Base-by-base conservation (phyloP, 805 yeast genomes). In the Wickerhamomyces tratensis region DNA sequence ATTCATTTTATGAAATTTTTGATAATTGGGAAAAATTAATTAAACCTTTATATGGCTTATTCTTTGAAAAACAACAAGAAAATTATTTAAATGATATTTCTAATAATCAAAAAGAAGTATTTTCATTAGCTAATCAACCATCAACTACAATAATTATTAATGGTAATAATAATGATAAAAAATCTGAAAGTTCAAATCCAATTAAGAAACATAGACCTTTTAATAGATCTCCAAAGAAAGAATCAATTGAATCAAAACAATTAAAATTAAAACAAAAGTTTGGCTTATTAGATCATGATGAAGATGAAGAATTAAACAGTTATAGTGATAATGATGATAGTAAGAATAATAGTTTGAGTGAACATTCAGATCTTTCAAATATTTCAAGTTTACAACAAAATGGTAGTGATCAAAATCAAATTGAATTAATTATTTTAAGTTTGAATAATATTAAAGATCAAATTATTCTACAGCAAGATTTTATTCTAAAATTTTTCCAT, bases 1-100 rank as follows among this genome's bases (percentile, higher is more conserved):
- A 59, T 3, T 70, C 73, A 5, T 84, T 72, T 56, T 45, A 57
- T 35, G 60, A 61, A 1, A 56, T 80, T 14, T 46, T 76, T 27
- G 59, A 54, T 5, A 44, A 48, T n/a, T 76, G 76, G 64, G 68
- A 66, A 47, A 44, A 51, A 8, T 48, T 48, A 4, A 60, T 67
- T 14, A 56, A 57, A 27, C 48, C 49, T 7, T 55, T 62, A 31
- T 74, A 69, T 50, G 20, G 20, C 4, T 11, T 11, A 11, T 12
- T 12, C 7, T 6, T 31, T 31, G 3, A 49, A 51, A 34, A 47
- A 46, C 26, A 40, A 41, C n/a, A 44, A 47, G 20, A 40, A 12
- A 12, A 31, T 11, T 31, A 34, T 7, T 33, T 42, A n/a, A n/a
- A 26, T 20, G 35, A 45, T 20, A 30, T 41, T 8, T 42, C 33